These are phyloP conservation scores for Inga oerstediana DNA, from an alignment of 306 rosid species.

Conservation along the genomic window DNA sequence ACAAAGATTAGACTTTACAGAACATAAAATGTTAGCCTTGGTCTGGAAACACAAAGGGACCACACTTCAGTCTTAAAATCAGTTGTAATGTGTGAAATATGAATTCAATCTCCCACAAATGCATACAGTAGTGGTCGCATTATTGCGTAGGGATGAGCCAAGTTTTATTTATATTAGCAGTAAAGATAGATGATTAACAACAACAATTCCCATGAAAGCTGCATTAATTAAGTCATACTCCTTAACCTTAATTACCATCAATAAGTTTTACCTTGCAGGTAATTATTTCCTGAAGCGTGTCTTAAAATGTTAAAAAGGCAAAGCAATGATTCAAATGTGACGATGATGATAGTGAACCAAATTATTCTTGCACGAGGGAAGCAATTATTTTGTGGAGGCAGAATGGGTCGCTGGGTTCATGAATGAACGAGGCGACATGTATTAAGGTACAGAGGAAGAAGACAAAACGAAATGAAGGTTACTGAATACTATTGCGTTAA, in stretches of 20 bases:
- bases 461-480: too few species aligned
- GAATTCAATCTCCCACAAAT: neutral
- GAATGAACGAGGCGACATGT: too few species aligned
- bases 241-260: neutral
- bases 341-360: neutral
- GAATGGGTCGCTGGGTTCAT: neutral
- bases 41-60: neutral
- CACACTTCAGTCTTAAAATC: neutral
- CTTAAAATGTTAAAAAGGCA: neutral
- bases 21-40: neutral
- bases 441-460: too few species aligned
- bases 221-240: conserved; percentile 1
- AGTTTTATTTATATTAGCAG: neutral
- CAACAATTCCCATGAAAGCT: neutral
- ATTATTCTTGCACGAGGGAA: neutral
- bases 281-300: neutral
- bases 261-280: neutral
- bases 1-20: too few species aligned
- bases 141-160: neutral
- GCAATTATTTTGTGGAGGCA: neutral
- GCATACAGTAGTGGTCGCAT: neutral
- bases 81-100: neutral
- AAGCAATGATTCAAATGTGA: neutral
- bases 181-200: neutral
- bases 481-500: too few species aligned